Evolutionary conservation across 306 rosid species (phyloP).

Genomic region (Citrullus amarus): DNA sequence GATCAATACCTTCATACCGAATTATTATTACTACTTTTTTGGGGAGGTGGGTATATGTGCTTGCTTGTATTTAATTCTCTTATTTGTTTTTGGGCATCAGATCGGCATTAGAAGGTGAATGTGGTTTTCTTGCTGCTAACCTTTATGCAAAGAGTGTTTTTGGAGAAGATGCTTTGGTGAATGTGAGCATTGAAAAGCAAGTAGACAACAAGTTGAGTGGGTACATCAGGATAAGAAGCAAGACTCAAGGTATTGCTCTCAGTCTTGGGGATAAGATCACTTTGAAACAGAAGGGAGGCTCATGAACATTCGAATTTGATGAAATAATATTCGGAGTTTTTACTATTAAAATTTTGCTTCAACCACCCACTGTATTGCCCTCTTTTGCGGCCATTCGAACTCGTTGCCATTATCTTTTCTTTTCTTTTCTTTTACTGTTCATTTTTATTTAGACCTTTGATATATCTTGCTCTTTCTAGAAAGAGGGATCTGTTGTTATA

Average conservation of each 20-base stretch:
- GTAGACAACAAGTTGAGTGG: constrained; percentile 80
- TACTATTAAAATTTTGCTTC: constrained; percentile 8
- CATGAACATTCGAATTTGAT: constrained; percentile 20
- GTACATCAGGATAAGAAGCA: constrained; percentile 96
- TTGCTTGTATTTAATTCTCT: not conserved
- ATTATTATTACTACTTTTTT: no score
- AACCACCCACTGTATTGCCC: constrained; percentile 3
- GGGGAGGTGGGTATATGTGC: not conserved
- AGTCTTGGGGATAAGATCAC: constrained; percentile 99
- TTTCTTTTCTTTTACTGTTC: not conserved
- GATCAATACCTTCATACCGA: no score
- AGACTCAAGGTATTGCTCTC: constrained; percentile 97
- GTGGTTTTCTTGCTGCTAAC: constrained; percentile 95
- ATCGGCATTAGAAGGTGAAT: constrained; percentile 92
- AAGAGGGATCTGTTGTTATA: constrained; percentile 1
- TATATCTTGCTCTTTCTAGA: not conserved
- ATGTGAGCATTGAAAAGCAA: constrained; percentile 90
- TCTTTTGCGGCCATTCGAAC: not conserved
- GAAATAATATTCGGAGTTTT: constrained; percentile 1
- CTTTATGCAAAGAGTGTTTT: constrained; percentile 94
- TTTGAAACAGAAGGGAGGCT: constrained; percentile 85
- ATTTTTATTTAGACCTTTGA: constrained; percentile 2
- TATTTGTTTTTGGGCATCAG: constrained; percentile 22
- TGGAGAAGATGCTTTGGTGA: constrained; percentile 97
- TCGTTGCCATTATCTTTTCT: not conserved